Evolutionary conservation across 768 basidiomycete genomes (phyloP), one percentile per base, ranked within the genome.

Genomic region (Lactarius hatsudake): DNA sequence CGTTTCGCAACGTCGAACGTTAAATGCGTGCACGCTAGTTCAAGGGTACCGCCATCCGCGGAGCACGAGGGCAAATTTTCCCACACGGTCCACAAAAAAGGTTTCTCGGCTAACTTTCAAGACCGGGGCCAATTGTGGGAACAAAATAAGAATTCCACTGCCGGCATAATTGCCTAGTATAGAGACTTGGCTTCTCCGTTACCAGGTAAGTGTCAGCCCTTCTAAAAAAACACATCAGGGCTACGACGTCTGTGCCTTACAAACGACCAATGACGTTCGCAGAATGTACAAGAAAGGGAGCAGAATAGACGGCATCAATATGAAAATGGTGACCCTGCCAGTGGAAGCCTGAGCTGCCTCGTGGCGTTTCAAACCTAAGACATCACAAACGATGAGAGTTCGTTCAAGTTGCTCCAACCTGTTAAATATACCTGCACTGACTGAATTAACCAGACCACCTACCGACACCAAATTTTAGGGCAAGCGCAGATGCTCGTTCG

Each of bases 81-180:
- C 43, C 61, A 60, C 65, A 23, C 51, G 20, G 38, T n/a, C 15
- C 60, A 0, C n/a, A 36, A 58, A 45, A 53, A 53, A 34, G n/a
- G 54, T 68, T 55, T 40, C 36, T 62, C 48, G 80, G 81, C 81
- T 58, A 88, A 23, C 13, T 26, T 53, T 53, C 51, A 15, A 53
- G 26, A 53, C 51, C 51, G 51, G 13, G 51, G 26, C 51, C 26
- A 53, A 53, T 53, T 13, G 23, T 15, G 10, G 5, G 51, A 12
- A 12, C 23, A 26, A 26, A 56, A 56, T 17, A 10, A 8, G 54
- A 56, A 5, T 30, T 32, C 55, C 8, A 18, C 20, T 62, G 61
- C 61, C 61, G 61, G 48, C 45, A 62, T 56, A 34, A 56, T 56
- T 56, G 12, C 55, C 30, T 56, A 34, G 20, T 56, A n/a, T 23